Conservation (phyloP, 1,284 basidiomycete genomes). For the Apiotrichum sp. region DNA sequence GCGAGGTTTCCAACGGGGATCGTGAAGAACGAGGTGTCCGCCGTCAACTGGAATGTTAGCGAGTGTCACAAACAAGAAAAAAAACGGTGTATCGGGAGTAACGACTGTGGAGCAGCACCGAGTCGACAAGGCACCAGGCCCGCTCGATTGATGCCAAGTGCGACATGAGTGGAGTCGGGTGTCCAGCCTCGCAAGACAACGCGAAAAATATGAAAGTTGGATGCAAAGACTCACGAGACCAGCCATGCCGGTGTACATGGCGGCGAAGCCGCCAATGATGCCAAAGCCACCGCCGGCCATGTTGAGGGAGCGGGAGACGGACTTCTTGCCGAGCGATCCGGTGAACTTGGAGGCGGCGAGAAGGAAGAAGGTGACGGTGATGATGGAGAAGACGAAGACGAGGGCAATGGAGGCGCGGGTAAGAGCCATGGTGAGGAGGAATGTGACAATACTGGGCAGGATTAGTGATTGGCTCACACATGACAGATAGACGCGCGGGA, state of each 20-base stretch:
- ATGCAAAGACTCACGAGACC: constrained; percentile 42
- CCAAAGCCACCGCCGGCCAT: constrained; percentile 72
- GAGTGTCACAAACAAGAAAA: background rate
- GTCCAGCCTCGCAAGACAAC: too few species aligned
- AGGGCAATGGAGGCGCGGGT: constrained; percentile 11
- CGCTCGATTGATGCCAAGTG: too few species aligned
- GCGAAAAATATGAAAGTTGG: too few species aligned
- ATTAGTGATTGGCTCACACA: too few species aligned
- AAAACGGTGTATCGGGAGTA: background rate
- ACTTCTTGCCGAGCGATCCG: constrained; percentile 9
- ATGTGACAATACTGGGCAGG: constrained; percentile 15
- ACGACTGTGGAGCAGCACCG: background rate
- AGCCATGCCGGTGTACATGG: constrained; percentile 49
- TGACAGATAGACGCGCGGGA: too few species aligned
- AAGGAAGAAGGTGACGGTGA: constrained; percentile 54
- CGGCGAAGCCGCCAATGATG: constrained; percentile 36
- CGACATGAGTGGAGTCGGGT: too few species aligned
- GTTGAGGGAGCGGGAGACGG: constrained; percentile 13
- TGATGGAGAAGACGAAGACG: constrained; percentile 60
- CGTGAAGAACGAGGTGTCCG: constrained; percentile 35
- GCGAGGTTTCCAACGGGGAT: constrained; percentile 43
- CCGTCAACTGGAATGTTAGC: background rate
- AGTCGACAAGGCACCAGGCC: too few species aligned
- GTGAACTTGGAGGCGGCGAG: constrained; percentile 42
- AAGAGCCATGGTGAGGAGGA: constrained; percentile 4